Evolutionary conservation across 352 stramenopile species (phyloP).

Genomic region (Globisporangium megalacanthum): DNA sequence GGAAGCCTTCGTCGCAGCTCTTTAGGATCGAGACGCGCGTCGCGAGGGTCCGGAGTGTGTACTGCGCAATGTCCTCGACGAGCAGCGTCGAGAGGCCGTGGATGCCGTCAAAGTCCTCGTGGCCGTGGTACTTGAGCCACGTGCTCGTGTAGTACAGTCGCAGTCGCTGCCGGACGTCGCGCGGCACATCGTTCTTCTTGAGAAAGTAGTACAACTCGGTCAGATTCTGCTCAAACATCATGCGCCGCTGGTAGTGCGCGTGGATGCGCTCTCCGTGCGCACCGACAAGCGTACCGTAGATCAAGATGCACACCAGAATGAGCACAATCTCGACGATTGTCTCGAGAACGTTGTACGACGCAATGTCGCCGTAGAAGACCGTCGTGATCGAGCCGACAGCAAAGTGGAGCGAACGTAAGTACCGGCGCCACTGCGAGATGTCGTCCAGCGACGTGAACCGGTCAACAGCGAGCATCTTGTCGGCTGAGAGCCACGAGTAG

Average conservation of each 20-base stretch:
- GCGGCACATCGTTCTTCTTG: conserved; percentile 50
- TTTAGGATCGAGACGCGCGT: conserved; percentile 58
- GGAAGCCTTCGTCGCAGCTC: conserved; percentile 62
- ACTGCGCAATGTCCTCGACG: conserved; percentile 63
- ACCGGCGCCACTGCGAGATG: conserved; percentile 36
- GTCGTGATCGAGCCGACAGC: conserved; percentile 58
- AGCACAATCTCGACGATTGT: conserved; percentile 48
- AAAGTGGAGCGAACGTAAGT: conserved; percentile 58
- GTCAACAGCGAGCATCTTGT: conserved; percentile 48
- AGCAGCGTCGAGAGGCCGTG: conserved; percentile 51
- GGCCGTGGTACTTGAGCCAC: conserved; percentile 57
- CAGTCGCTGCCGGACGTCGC: conserved; percentile 40
- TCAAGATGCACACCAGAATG: conserved; percentile 64
- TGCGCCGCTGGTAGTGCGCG: conserved; percentile 55
- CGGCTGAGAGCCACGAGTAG: conserved; percentile 48
- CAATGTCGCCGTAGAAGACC: conserved; percentile 67
- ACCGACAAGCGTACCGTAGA: conserved; percentile 62
- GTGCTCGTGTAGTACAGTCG: conserved; percentile 65
- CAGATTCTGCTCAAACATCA: conserved; percentile 69
- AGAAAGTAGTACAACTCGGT: conserved; percentile 58
- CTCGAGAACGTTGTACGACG: conserved; percentile 54
- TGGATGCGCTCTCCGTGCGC: conserved; percentile 58
- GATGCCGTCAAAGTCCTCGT: conserved; percentile 56
- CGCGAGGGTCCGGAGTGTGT: conserved; percentile 53
- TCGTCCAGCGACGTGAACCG: conserved; percentile 31